These are phyloP conservation scores for Debaryomycetaceae sp. DNA, from an alignment of 1,139 yeast genomes.

Conservation along the genomic window DNA sequence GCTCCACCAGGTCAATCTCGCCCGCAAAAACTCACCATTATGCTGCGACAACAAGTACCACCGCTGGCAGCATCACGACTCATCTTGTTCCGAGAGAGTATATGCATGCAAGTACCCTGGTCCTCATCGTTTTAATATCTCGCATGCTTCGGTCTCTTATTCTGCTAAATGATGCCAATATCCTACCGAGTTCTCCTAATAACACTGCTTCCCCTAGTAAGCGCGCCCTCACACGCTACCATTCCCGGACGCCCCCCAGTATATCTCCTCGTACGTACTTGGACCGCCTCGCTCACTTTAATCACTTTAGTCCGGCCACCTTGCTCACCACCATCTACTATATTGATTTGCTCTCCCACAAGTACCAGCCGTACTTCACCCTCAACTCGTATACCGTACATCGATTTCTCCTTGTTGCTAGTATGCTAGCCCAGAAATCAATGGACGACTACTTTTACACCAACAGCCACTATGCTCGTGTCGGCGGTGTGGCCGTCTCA, in stretches of 20 bases:
- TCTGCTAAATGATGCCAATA: constrained; percentile 43
- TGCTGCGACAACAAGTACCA: too few relatives aligned
- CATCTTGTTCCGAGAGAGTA: constrained; percentile 36
- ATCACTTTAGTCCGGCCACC: constrained; percentile 75
- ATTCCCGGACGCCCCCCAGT: constrained; percentile 84
- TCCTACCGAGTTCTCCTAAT: too few relatives aligned
- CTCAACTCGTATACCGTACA: constrained; percentile 89
- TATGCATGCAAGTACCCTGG: constrained; percentile 43
- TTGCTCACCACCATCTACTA: constrained; percentile 75
- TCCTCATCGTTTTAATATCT: constrained; percentile 58
- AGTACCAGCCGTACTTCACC: constrained; percentile 67
- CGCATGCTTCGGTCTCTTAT: constrained; percentile 73
- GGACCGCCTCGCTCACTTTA: constrained; percentile 68
- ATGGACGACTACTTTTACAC: constrained; percentile 92
- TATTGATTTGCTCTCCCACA: constrained; percentile 72
- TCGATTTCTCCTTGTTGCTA: constrained; percentile 80
- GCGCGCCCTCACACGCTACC: constrained; percentile 64
- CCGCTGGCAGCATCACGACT: too few relatives aligned
- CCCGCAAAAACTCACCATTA: too few relatives aligned
- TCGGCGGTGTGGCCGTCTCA: constrained; percentile 82
- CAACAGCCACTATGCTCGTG: constrained; percentile 87
- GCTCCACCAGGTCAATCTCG: too few relatives aligned
- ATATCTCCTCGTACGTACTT: constrained; percentile 75
- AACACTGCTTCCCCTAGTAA: constrained; percentile 2
- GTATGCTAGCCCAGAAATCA: constrained; percentile 86